Evolutionary conservation across 371 early-diverging fungal species (phyloP).

Genomic region (Mucor piriformis): DNA sequence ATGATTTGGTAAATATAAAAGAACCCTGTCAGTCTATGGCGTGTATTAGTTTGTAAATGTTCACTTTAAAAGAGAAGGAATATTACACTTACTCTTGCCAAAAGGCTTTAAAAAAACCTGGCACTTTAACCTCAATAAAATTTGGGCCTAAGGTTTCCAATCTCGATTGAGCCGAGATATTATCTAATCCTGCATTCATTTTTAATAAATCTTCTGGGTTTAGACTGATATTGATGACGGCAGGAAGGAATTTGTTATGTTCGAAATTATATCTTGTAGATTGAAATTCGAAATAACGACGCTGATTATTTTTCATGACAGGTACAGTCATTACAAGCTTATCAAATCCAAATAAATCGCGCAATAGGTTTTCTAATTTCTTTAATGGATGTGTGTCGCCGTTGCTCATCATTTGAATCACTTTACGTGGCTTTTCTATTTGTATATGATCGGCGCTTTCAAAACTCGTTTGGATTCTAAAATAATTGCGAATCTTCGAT

Average conservation of each 20-base stretch:
- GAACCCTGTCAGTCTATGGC: slow-evolving; percentile 54
- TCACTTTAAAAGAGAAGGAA: neutral
- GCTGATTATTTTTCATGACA: slow-evolving; percentile 27
- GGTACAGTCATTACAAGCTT: slow-evolving; percentile 29
- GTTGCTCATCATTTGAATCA: slow-evolving; percentile 47
- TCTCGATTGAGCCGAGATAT: slow-evolving; percentile 45
- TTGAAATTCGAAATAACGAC: slow-evolving; percentile 67
- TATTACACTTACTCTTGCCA: slow-evolving; percentile 50
- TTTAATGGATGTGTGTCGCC: neutral
- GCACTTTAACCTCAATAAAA: slow-evolving; percentile 62
- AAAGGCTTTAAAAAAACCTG: slow-evolving; percentile 50
- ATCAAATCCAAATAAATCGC: slow-evolving; percentile 24
- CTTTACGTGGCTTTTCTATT: slow-evolving; percentile 58
- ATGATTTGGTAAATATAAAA: slow-evolving; percentile 81
- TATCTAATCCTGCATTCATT: slow-evolving; percentile 48
- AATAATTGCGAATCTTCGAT: slow-evolving; percentile 56
- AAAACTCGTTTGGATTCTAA: slow-evolving; percentile 49
- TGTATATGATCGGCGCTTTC: slow-evolving; percentile 53
- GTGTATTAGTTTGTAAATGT: neutral
- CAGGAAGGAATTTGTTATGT: slow-evolving; percentile 47
- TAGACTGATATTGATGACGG: slow-evolving; percentile 43
- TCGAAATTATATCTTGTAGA: slow-evolving; percentile 68
- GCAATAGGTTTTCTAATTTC: neutral
- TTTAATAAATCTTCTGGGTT: slow-evolving; percentile 40
- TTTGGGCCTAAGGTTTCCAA: slow-evolving; percentile 66